A percentile compares a stretch with the other conserved stretches of the same genome.
These are phyloP conservation scores for Psilocybe azurescens DNA, from an alignment of 768 basidiomycete genomes.

Conservation along the genomic window DNA sequence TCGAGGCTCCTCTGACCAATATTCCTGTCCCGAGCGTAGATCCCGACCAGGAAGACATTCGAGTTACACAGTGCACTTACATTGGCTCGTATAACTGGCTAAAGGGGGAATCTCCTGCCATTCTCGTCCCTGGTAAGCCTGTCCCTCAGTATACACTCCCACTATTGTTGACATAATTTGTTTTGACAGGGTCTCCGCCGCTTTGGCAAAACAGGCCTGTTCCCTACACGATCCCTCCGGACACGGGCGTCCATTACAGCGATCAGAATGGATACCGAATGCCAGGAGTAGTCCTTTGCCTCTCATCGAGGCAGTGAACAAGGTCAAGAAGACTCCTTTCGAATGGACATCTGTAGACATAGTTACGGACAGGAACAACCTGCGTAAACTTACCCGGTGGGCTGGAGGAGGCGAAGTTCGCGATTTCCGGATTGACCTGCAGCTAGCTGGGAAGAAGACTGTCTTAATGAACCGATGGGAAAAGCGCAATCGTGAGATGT, in stretches of 20 bases:
- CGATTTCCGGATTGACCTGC: slow-evolving; percentile 74
- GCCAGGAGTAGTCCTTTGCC: slow-evolving; percentile 49
- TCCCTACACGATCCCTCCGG: slow-evolving; percentile 60
- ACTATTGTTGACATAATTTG: not conserved
- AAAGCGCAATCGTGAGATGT: slow-evolving; percentile 36
- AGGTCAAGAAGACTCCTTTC: slow-evolving; percentile 38
- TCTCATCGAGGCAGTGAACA: slow-evolving; percentile 63
- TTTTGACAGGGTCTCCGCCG: slow-evolving; percentile 56
- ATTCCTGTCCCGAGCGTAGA: slow-evolving; percentile 26
- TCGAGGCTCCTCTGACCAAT: slow-evolving; percentile 29
- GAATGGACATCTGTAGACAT: slow-evolving; percentile 50
- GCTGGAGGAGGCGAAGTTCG: slow-evolving; percentile 39
- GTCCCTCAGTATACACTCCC: not conserved
- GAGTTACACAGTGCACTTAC: slow-evolving; percentile 29
- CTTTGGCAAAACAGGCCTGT: slow-evolving; percentile 54
- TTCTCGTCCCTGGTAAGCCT: slow-evolving; percentile 51
- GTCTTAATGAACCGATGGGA: slow-evolving; percentile 70
- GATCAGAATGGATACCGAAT: slow-evolving; percentile 66
- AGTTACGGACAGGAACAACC: slow-evolving; percentile 68
- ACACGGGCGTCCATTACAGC: slow-evolving; percentile 51
- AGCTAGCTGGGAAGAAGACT: slow-evolving; percentile 63
- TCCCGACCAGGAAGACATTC: slow-evolving; percentile 33
- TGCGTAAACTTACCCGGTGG: slow-evolving; percentile 70
- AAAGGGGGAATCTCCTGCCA: slow-evolving; percentile 46
- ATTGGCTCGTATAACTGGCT: slow-evolving; percentile 67